These are phyloP conservation scores for Saturnispora ahearnii DNA, from an alignment of 805 yeast species.

Conservation along the genomic window DNA sequence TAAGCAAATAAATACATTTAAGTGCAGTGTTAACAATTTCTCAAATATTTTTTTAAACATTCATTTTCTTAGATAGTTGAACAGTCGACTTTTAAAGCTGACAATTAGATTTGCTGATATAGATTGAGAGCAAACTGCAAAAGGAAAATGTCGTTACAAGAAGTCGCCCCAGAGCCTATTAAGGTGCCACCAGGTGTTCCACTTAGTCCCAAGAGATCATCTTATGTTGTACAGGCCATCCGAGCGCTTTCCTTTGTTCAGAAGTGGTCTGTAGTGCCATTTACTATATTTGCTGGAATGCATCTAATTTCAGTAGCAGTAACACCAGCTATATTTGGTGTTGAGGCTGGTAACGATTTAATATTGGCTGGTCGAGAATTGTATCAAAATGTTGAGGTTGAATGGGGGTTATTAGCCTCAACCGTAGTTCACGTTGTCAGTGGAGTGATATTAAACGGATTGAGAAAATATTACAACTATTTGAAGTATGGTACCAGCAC, in stretches of 20 bases:
- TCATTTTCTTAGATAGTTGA: neutral
- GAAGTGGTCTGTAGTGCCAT: constrained; percentile 52
- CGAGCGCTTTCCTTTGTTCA: constrained; percentile 27
- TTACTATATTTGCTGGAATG: constrained; percentile 46
- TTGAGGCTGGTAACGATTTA: constrained; percentile 39
- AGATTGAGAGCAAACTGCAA: neutral
- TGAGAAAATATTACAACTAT: constrained; percentile 27
- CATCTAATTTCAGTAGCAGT: constrained; percentile 48
- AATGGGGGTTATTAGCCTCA: constrained; percentile 40
- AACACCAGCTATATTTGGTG: constrained; percentile 41
- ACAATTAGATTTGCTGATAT: neutral
- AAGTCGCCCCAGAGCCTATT: constrained; percentile 12
- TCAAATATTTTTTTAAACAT: no score
- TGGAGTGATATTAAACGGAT: constrained; percentile 40
- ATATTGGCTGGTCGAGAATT: constrained; percentile 53
- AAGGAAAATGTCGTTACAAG: constrained; percentile 5
- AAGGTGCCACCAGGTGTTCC: neutral
- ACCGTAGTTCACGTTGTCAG: constrained; percentile 40
- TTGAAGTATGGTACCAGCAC: constrained; percentile 19
- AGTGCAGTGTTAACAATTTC: no score
- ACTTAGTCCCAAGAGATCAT: constrained; percentile 4
- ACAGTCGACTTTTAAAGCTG: neutral
- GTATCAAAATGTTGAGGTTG: constrained; percentile 48
- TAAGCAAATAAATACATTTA: no score
- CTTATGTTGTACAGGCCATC: neutral